These are phyloP conservation scores for Hammondia hammondi DNA, from an alignment of 169 alveolate genomes.

Conservation along the genomic window DNA sequence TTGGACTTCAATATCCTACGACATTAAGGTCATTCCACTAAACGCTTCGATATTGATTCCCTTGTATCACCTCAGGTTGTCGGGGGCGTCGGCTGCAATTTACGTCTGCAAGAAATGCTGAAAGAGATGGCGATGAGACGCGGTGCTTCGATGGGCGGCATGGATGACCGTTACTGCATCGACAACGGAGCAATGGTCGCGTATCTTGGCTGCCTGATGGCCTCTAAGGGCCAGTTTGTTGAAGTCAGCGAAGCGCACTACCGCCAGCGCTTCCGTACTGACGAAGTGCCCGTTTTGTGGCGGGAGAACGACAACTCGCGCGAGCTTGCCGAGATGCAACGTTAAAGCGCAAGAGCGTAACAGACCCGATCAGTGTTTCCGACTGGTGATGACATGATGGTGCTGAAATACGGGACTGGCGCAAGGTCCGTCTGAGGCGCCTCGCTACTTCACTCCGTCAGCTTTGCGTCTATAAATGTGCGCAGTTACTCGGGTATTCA, in stretches of 20 bases:
- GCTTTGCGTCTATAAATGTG: too few relatives aligned
- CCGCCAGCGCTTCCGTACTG: conserved; percentile 94
- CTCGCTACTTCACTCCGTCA: too few relatives aligned
- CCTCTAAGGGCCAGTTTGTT: conserved; percentile 77
- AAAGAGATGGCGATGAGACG: conserved; percentile 94
- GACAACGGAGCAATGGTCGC: conserved; percentile 99
- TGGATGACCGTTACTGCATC: conserved; percentile 99
- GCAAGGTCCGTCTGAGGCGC: too few relatives aligned
- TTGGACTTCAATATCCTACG: too few relatives aligned
- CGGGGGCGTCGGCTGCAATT: conserved; percentile 99
- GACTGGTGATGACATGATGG: too few relatives aligned
- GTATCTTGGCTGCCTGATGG: conserved; percentile 92
- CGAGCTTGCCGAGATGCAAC: neutral
- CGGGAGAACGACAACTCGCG: conserved; percentile 58
- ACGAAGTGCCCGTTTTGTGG: conserved; percentile 93
- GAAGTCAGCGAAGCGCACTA: conserved; percentile 83
- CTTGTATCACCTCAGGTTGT: conserved; percentile 80
- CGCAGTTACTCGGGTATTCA: too few relatives aligned
- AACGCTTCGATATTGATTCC: neutral
- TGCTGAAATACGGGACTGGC: too few relatives aligned
- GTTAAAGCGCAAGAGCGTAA: neutral
- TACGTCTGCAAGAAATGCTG: conserved; percentile 95
- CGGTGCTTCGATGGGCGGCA: conserved; percentile 95
- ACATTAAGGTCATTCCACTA: too few relatives aligned
- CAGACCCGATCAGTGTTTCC: too few relatives aligned